Conservation (phyloP, 139 green algal genomes). For the Picochlorum sp. region DNA sequence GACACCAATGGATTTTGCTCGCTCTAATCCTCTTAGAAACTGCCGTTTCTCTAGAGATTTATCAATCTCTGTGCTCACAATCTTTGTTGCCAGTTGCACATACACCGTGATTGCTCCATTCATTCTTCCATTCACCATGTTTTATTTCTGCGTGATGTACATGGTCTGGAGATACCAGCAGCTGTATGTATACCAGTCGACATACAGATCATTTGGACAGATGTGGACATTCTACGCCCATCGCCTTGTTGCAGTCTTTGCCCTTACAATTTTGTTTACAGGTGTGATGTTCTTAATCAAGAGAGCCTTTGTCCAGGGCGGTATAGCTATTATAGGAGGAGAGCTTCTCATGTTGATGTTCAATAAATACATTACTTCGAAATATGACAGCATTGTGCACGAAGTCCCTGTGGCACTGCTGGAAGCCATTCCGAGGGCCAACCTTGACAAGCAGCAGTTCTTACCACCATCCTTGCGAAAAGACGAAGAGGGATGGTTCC, state of each 20-base stretch:
- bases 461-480: constrained; percentile 18
- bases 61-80: constrained; percentile 10
- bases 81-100: constrained; percentile 13
- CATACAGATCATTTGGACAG: constrained; percentile 31
- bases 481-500: constrained; percentile 15
- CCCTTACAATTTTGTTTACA: constrained; percentile 37
- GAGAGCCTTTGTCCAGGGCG: constrained; percentile 24
- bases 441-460: constrained; percentile 20
- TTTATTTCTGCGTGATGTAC: constrained; percentile 42
- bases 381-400: constrained; percentile 17
- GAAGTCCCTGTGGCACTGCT: constrained; percentile 11
- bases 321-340: constrained; percentile 19
- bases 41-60: constrained; percentile 25
- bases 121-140: constrained; percentile 46
- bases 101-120: constrained; percentile 55
- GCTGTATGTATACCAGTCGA: constrained; percentile 43
- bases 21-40: constrained; percentile 16
- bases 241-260: constrained; percentile 29
- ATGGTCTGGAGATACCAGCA: constrained; percentile 51
- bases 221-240: constrained; percentile 21
- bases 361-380: constrained; percentile 19
- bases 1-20: constrained; percentile 17
- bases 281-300: constrained; percentile 35
- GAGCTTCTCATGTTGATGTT: constrained; percentile 19
- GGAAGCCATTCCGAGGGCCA: constrained; percentile 1